Evolutionary conservation across 805 yeast genomes (phyloP), one percentile per base, ranked within the genome.

Genomic region (Candida sithepensis): DNA sequence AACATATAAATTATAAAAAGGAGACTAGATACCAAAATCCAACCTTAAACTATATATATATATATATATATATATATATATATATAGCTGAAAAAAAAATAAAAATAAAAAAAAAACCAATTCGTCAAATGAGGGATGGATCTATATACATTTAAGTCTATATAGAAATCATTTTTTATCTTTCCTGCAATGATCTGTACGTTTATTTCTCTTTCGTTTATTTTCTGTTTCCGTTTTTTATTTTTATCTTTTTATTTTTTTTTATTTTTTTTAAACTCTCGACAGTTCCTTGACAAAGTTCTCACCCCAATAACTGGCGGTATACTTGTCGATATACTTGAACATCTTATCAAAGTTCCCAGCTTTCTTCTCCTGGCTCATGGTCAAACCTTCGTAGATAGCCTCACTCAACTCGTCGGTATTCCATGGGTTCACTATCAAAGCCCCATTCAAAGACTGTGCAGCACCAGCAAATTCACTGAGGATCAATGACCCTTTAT

Each of bases 381-480:
- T 71, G 0, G 96, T 89, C 59, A 94, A 74, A 16, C 96, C 84
- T 63, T 90, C 97, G 60, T 84, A 76, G 46, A 92, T 85, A 3
- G 97, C 85, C 39, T 81, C 87, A 18, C 95, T 82, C 63, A 92
- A 68, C 57, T 94, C 99, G 56, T 94, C 99, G 20, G 91, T 92
- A 64, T 92, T 94, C 99, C 99, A 94, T 3, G 99, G 99, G 62
- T 94, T 94, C 19, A 94, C 96, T 49, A 94, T 81, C 13, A 92
- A 65, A 1, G 96, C 90, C 21, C 99, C 99, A 62, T 94, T 92
- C 53, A 94, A 73, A 1, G 96, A 86, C 69, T 94, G 99, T 1
- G 99, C 98, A n/a, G 99, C 99, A 42, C 99, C 99, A 0, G 99
- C 94, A 70, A 94, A 94, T 69, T 94, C 99, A 38, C 96, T 85